Conservation (phyloP, 768 basidiomycete species). For the Albatrellus ellisii region DNA sequence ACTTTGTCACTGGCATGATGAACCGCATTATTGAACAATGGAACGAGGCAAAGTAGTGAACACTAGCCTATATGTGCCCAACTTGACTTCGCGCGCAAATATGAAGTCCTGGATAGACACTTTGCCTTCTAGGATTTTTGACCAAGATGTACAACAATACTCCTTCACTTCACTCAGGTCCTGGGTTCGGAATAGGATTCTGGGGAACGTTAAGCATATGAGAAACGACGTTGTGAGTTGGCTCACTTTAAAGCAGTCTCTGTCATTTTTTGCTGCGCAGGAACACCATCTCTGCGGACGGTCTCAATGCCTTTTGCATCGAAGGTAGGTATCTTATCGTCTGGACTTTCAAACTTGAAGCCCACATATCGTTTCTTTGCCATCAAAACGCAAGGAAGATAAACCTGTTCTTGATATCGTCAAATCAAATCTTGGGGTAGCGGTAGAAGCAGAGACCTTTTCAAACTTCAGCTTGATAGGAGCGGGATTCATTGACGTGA, state of each 20-base stretch:
- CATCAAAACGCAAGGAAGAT: constrained; percentile 87
- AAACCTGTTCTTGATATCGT: constrained; percentile 50
- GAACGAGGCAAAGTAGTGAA: not conserved
- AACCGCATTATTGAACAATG: not conserved
- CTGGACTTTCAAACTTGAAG: constrained; percentile 82
- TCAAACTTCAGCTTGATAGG: constrained; percentile 97
- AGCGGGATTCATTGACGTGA: constrained; percentile 78
- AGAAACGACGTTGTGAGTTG: not conserved
- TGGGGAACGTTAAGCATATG: constrained; percentile 21
- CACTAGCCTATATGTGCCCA: constrained; percentile 83
- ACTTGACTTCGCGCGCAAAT: constrained; percentile 84
- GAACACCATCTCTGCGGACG: constrained; percentile 82
- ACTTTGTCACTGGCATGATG: constrained; percentile 49
- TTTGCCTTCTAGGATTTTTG: constrained; percentile 67
- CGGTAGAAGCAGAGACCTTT: constrained; percentile 45
- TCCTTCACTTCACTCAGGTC: constrained; percentile 84
- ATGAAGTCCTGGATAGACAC: constrained; percentile 88
- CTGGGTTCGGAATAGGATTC: constrained; percentile 82
- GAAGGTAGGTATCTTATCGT: constrained; percentile 67
- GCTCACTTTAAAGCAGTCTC: constrained; percentile 77
- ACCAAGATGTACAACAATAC: constrained; percentile 79
- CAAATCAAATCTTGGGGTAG: not conserved
- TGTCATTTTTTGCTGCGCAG: constrained; percentile 86
- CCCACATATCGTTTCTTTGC: constrained; percentile 99
- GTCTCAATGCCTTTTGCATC: constrained; percentile 99